Evolutionary conservation across 768 basidiomycete species (phyloP), one percentile per base, ranked within the genome.

Genomic region (Pleurotus platypus): DNA sequence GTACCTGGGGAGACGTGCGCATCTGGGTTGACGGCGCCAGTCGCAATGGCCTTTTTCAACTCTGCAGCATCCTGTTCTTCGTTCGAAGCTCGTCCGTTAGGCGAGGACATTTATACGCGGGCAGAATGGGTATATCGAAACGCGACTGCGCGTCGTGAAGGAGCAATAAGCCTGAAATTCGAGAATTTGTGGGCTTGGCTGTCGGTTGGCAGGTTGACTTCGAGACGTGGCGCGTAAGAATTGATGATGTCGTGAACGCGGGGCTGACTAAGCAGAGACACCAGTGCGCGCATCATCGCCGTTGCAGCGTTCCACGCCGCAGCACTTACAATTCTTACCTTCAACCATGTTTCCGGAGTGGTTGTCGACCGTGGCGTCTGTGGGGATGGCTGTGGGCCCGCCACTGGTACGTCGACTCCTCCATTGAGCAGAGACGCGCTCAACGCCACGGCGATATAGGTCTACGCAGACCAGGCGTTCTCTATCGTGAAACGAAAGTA

Each of bases 301-400:
- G 42, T 45, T n/a, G n/a, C 42, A 45, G 30, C 30, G n/a, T 45
- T 45, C n/a, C 42, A 22, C 9, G n/a, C n/a, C 42, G 39, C 39
- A 42, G 38, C 51, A 12, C 39, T 24, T 18, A 24, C 5, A 26
- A 35, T 35, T 15, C 51, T 37, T 16, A 12, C 24, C 42, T 37
- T 27, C 7, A 16, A 18, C 38, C 51, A 54, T 54, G 51, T 67
- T 78, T 63, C 30, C 30, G 8, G 30, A 35, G 11, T 92, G 90
- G 90, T 57, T 92, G n/a, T 82, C 87, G 13, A 82, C 77, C 9
- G 60, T 76, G 6, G 86, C 89, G 9, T 89, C 90, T 11, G 66
- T 89, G 45, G 89, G 89, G 38, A 93, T 93, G 91, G 92, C 90
- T 22, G 73, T 92, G 16, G 91, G 87, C 5, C 90, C 91, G 20